Percentiles rank a stretch among this genome's conserved stretches.
Evolutionary conservation across 129 eudicot genomes (phyloP).

Genomic region (Mikania micrantha): DNA sequence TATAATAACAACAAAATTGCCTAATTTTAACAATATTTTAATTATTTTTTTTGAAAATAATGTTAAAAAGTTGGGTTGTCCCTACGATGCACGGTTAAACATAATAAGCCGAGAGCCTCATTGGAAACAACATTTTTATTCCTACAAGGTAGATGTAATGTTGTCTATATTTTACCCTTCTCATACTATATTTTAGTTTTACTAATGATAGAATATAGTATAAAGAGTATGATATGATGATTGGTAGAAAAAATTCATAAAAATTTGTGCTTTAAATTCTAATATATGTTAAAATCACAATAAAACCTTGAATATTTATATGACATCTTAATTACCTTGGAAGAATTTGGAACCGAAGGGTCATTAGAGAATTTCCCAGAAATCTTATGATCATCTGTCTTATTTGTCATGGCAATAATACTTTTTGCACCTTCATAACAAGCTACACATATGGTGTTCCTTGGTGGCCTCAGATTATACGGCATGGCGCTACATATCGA

Average conservation of each 20-base stretch:
- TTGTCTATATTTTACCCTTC: no score
- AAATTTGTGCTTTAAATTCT: background rate
- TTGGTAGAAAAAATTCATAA: background rate
- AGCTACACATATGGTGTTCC: slow-evolving; percentile 87
- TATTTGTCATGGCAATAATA: slow-evolving; percentile 65
- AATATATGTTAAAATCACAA: background rate
- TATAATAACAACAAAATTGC: no score
- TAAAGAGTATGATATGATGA: no score
- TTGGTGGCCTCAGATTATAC: slow-evolving; percentile 80
- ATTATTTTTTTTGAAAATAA: no score
- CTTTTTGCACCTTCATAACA: slow-evolving; percentile 93
- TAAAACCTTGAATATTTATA: background rate
- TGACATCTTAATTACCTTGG: slow-evolving; percentile 45
- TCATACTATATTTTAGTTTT: no score
- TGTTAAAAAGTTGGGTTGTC: no score
- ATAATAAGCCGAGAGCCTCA: no score
- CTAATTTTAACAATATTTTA: no score
- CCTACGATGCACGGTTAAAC: no score
- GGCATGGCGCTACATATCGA: slow-evolving; percentile 89
- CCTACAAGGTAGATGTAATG: no score
- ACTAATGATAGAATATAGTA: no score
- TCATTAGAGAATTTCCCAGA: slow-evolving; percentile 28
- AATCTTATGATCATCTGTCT: slow-evolving; percentile 39
- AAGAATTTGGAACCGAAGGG: slow-evolving; percentile 36
- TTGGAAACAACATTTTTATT: no score